A percentile compares a stretch with the other conserved stretches of the same genome.
Conservation (phyloP, 768 basidiomycete genomes). For the Boletus pseudo-olivaceus region DNA sequence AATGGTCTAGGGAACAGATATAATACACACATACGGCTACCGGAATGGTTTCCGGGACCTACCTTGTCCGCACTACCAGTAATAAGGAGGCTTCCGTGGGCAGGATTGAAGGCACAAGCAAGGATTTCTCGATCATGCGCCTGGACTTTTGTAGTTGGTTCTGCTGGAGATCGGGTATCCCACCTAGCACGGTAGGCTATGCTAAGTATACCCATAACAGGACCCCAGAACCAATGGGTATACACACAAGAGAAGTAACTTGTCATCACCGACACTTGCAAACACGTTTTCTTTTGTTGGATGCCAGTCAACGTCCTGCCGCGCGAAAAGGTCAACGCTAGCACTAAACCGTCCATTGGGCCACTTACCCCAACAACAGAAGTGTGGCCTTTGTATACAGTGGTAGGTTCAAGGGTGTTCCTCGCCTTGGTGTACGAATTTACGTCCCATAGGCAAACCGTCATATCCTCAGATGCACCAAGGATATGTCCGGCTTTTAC, state of each 20-base stretch:
- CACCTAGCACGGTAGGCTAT: constrained; percentile 53
- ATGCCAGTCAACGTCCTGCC: constrained; percentile 96
- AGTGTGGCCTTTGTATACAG: constrained; percentile 82
- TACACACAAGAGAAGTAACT: constrained; percentile 86
- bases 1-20: constrained; percentile 56
- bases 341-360: neutral
- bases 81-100: constrained; percentile 70
- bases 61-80: constrained; percentile 97
- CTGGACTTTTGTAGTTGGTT: constrained; percentile 68
- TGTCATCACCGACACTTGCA: constrained; percentile 95
- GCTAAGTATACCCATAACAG: neutral
- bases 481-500: constrained; percentile 78
- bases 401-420: constrained; percentile 77
- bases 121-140: constrained; percentile 92
- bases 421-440: constrained; percentile 82
- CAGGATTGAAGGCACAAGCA: constrained; percentile 86
- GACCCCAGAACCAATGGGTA: neutral
- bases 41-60: constrained; percentile 1
- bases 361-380: constrained; percentile 84
- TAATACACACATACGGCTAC: neutral
- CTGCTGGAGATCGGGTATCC: constrained; percentile 79
- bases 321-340: neutral
- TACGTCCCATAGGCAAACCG: constrained; percentile 95
- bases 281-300: constrained; percentile 76
- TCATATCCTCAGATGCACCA: constrained; percentile 93